Conservation (phyloP, 2,329 filamentous ascomycete genomes). For the Neodidymelliopsis sp. region DNA sequence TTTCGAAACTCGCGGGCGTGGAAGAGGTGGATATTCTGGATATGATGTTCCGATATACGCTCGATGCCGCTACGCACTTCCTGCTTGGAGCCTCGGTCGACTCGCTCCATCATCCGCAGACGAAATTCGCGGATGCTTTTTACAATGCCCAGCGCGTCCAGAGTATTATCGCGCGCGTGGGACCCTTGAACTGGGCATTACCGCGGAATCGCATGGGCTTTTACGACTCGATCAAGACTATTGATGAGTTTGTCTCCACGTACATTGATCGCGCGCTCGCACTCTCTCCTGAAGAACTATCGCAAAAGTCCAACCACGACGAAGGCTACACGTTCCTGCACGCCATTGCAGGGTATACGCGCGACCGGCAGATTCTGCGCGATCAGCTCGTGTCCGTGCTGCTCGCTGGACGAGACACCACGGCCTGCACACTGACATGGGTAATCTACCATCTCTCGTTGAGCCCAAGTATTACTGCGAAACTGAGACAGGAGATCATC, state of each 20-base stretch:
- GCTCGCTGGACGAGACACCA: slow-evolving; percentile 87
- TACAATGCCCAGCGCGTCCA: slow-evolving; percentile 79
- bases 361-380: slow-evolving; percentile 71
- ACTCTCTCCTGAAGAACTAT: slow-evolving; percentile 74
- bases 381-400: slow-evolving; percentile 79
- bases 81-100: slow-evolving; percentile 79
- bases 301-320: slow-evolving; percentile 74
- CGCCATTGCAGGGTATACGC: slow-evolving; percentile 81
- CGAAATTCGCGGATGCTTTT: slow-evolving; percentile 82
- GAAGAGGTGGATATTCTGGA: slow-evolving; percentile 73
- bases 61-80: slow-evolving; percentile 88
- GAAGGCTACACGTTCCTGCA: slow-evolving; percentile 84
- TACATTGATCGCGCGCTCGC: slow-evolving; percentile 79
- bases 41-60: slow-evolving; percentile 77
- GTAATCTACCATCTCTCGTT: slow-evolving; percentile 81
- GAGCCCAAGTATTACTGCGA: slow-evolving; percentile 70
- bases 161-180: slow-evolving; percentile 68
- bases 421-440: slow-evolving; percentile 82
- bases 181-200: slow-evolving; percentile 68
- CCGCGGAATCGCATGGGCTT: slow-evolving; percentile 68
- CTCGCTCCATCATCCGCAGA: slow-evolving; percentile 63
- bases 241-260: slow-evolving; percentile 78
- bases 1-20: slow-evolving; percentile 65
- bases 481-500: slow-evolving; percentile 77
- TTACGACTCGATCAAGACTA: slow-evolving; percentile 67